Evolutionary conservation across 805 yeast species (phyloP).

Genomic region (Grigorovia yakushimaensis): DNA sequence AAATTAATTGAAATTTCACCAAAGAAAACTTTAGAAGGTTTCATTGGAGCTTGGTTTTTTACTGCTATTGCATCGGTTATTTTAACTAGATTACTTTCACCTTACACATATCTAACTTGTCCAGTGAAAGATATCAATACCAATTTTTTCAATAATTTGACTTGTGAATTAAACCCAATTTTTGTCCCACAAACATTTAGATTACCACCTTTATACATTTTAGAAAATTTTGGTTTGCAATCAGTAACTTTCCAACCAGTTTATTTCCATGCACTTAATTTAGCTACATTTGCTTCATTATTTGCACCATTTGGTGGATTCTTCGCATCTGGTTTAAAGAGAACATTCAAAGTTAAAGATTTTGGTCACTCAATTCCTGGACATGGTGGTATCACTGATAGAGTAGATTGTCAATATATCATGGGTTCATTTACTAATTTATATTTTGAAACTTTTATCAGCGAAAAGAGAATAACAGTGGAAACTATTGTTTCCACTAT

Average conservation of each 20-base stretch:
- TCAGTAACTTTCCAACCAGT: conserved; percentile 68
- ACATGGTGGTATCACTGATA: conserved; percentile 95
- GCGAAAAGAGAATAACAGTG: conserved; percentile 59
- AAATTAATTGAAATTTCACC: conserved; percentile 91
- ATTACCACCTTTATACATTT: conserved; percentile 54
- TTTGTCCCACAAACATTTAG: conserved; percentile 71
- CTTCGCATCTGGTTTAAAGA: conserved; percentile 93
- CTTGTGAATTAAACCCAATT: conserved; percentile 86
- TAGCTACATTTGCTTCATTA: conserved; percentile 91
- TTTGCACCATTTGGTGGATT: conserved; percentile 99
- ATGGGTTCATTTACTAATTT: conserved; percentile 94
- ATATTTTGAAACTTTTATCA: conserved; percentile 86
- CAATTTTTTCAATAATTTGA: conserved; percentile 34
- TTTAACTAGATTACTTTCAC: conserved; percentile 53
- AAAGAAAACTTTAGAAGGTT: conserved; percentile 95
- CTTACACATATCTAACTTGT: conserved; percentile 71
- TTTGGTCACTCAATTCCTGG: conserved; percentile 98
- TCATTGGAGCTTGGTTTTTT: conserved; percentile 94
- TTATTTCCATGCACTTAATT: conserved; percentile 74
- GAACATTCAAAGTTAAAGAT: conserved; percentile 93
- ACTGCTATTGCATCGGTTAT: conserved; percentile 67
- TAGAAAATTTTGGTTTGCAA: conserved; percentile 37
- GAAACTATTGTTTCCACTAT: conserved; percentile 70
- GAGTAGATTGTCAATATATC: conserved; percentile 94
- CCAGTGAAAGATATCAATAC: conserved; percentile 41